Conservation (phyloP, 225 moss, liverwort and hornwort genomes). For the Physcomitrium patens region DNA sequence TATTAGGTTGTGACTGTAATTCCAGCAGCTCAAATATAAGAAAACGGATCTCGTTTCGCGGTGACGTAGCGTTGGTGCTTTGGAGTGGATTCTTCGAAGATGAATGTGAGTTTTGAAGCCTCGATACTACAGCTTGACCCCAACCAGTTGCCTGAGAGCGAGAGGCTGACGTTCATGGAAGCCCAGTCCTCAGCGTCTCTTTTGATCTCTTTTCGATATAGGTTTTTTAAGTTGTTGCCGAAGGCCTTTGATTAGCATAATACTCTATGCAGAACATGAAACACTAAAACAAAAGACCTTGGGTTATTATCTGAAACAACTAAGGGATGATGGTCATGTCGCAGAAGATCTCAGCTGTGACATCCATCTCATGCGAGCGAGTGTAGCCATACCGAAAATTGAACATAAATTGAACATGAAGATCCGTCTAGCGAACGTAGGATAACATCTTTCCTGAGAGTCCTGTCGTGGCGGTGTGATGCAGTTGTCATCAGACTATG, state of each 20-base stretch:
- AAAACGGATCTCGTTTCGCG: constrained; percentile 21
- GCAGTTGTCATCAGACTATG: constrained; percentile 76
- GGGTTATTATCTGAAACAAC: background rate
- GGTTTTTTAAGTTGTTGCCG: constrained; percentile 10
- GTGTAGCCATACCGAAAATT: background rate
- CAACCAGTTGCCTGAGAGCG: constrained; percentile 15
- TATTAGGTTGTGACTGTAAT: constrained; percentile 35
- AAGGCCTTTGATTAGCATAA: background rate
- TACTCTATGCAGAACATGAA: background rate
- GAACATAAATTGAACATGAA: background rate
- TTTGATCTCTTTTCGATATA: background rate
- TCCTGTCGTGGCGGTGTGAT: constrained; percentile 26
- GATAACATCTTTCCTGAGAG: constrained; percentile 25
- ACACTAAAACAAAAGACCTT: background rate
- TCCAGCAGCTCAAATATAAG: constrained; percentile 23
- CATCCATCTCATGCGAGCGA: background rate
- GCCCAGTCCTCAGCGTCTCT: background rate
- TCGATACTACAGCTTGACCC: constrained; percentile 6
- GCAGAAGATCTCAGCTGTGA: background rate
- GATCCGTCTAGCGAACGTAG: constrained; percentile 4
- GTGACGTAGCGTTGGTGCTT: constrained; percentile 24
- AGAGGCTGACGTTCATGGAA: constrained; percentile 19
- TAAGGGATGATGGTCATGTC: background rate
- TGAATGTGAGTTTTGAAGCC: constrained; percentile 35
- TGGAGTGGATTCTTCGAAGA: constrained; percentile 28